Conservation (phyloP, 1,284 basidiomycete species). For the Cutaneotrichosporon mucoides region DNA sequence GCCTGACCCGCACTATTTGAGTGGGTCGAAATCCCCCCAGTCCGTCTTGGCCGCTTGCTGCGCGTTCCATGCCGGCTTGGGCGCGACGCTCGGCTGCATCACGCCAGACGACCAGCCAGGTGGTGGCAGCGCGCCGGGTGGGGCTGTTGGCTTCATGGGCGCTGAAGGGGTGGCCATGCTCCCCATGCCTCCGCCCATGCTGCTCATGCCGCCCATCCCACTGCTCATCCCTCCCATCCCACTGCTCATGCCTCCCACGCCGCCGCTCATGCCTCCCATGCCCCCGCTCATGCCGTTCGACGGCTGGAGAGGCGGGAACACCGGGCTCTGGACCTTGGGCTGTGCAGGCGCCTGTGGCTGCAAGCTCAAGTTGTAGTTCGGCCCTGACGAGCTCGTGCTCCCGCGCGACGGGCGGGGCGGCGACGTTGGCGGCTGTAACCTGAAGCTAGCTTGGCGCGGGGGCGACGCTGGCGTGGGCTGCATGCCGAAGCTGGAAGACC, state of each 20-base stretch:
- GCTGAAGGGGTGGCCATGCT: slow-evolving; percentile 5
- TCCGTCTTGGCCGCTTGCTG: slow-evolving; percentile 22
- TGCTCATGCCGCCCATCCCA: not conserved
- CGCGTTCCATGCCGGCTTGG: slow-evolving; percentile 30
- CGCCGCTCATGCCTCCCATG: not conserved
- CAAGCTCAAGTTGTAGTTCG: slow-evolving; percentile 46
- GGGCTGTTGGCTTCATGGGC: not conserved
- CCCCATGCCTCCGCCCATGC: not conserved
- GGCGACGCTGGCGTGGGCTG: slow-evolving; percentile 12
- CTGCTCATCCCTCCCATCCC: not conserved
- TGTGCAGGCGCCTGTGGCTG: slow-evolving; percentile 27
- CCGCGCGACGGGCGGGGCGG: not conserved
- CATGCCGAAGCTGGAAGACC: slow-evolving; percentile 6
- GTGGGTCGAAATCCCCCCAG: slow-evolving; percentile 49
- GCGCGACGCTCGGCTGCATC: slow-evolving; percentile 40
- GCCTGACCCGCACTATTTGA: slow-evolving; percentile 24
- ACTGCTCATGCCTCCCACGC: not conserved
- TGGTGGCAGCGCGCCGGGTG: slow-evolving; percentile 23
- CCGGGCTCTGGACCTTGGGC: not conserved
- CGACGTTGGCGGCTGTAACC: not conserved
- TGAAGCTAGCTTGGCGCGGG: not conserved
- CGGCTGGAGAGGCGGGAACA: slow-evolving; percentile 11
- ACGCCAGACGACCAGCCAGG: slow-evolving; percentile 41
- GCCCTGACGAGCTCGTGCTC: slow-evolving; percentile 17
- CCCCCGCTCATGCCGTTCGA: not conserved